Percentiles rank a stretch among this genome's conserved stretches.
These are phyloP conservation scores for Candida sp. DNA, from an alignment of 1,139 yeast species.

Conservation along the genomic window DNA sequence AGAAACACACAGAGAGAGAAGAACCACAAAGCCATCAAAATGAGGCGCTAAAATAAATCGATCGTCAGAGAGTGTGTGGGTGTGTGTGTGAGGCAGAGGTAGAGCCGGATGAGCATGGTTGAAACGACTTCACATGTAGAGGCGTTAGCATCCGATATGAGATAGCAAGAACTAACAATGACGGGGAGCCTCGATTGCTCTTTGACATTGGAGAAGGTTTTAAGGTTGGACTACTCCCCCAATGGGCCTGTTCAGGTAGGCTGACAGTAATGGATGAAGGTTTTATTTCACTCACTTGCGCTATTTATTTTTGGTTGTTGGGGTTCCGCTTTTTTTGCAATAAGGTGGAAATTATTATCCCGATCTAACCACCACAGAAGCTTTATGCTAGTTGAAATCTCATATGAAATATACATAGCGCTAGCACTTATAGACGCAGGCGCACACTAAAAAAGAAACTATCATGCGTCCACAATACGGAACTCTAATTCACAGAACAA, in stretches of 20 bases:
- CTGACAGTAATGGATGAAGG: no score
- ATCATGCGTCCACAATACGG: neutral
- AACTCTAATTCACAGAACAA: neutral
- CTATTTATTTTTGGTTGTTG: neutral
- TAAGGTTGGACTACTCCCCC: no score
- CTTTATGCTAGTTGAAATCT: neutral
- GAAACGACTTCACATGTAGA: neutral
- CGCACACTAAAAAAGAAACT: neutral
- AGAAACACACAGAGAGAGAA: neutral
- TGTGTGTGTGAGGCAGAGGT: neutral
- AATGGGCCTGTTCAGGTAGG: no score
- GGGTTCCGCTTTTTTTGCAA: neutral
- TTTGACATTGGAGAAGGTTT: no score
- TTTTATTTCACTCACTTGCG: neutral
- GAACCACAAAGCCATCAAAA: neutral
- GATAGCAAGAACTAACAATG: neutral
- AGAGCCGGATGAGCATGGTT: neutral
- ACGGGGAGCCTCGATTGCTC: neutral
- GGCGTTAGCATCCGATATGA: neutral
- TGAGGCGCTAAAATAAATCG: no score
- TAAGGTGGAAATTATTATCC: neutral
- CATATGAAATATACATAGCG: neutral
- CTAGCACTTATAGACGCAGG: no score
- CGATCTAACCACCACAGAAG: neutral
- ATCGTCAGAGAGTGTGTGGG: no score